Percentiles rank a stretch among this genome's conserved stretches.
phyloP scores from a whole-genome alignment of 2,329 filamentous ascomycete genomes.

The Zopfia rhizophila region DNA sequence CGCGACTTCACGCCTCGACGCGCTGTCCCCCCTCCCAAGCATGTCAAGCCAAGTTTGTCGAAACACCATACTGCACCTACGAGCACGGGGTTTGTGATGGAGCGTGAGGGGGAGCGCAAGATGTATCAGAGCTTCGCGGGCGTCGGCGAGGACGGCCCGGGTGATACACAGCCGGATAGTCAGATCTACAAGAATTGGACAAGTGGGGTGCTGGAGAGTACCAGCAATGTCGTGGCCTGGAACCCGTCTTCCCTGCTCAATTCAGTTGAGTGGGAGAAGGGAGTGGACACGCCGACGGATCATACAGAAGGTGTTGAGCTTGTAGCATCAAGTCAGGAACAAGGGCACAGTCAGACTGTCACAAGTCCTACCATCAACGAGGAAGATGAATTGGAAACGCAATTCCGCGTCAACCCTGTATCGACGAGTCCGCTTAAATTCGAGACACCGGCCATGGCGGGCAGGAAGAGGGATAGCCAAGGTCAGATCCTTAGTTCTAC shows the following conservation, averaged over 20 bases:
- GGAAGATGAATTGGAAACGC: slow-evolving; percentile 36
- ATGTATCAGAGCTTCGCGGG: slow-evolving; percentile 51
- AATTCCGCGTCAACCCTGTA: slow-evolving; percentile 22
- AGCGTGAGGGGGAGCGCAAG: slow-evolving; percentile 29
- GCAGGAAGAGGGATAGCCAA: slow-evolving; percentile 51
- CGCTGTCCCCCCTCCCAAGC: slow-evolving; percentile 31
- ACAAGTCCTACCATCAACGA: slow-evolving; percentile 44
- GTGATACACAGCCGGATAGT: slow-evolving; percentile 60
- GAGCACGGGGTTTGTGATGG: slow-evolving; percentile 29
- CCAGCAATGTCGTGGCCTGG: slow-evolving; percentile 14
- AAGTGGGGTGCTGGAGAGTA: slow-evolving; percentile 33
- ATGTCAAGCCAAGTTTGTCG: slow-evolving; percentile 43
- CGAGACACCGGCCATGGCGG: slow-evolving; percentile 55
- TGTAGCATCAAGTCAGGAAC: slow-evolving; percentile 39
- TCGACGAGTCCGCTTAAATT: slow-evolving; percentile 48
- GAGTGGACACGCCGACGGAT: slow-evolving; percentile 31
- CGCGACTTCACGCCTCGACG: slow-evolving; percentile 37
- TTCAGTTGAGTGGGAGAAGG: slow-evolving; percentile 23
- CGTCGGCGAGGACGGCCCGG: slow-evolving; percentile 46
- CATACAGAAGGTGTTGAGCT: slow-evolving; percentile 18
- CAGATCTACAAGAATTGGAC: slow-evolving; percentile 57
- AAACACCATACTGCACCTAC: slow-evolving; percentile 46
- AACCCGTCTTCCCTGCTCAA: slow-evolving; percentile 29
- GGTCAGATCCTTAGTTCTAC: slow-evolving; percentile 55
- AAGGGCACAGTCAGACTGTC: slow-evolving; percentile 28